phyloP scores from a whole-genome alignment of 306 rosid genomes.

The Cicer bijugum region DNA sequence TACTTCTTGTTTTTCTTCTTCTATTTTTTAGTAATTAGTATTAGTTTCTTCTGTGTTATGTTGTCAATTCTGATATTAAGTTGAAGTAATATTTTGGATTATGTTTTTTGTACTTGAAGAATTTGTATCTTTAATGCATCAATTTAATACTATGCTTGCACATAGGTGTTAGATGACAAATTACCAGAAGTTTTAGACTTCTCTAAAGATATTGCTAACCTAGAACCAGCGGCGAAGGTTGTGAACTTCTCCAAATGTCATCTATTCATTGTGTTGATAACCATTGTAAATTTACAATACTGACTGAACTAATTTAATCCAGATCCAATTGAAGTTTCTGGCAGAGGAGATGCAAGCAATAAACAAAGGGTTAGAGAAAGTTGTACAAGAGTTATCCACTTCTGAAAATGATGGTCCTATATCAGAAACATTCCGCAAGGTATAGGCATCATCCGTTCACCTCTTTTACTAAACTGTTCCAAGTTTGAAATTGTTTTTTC shows the following conservation, averaged over 20 bases:
- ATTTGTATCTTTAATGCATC: slow-evolving; percentile 32
- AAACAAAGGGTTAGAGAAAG: slow-evolving; percentile 91
- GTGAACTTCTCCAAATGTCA: slow-evolving; percentile 56
- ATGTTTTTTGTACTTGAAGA: slow-evolving; percentile 35
- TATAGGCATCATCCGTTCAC: slow-evolving; percentile 41
- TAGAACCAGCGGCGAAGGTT: slow-evolving; percentile 91
- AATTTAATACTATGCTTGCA: slow-evolving; percentile 35
- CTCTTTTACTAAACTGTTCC: background rate
- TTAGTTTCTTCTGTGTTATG: slow-evolving; percentile 9
- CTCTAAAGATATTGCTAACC: slow-evolving; percentile 71
- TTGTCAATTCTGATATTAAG: slow-evolving; percentile 29
- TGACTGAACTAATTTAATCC: slow-evolving; percentile 41
- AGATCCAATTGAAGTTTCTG: slow-evolving; percentile 84
- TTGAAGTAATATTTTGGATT: slow-evolving; percentile 26
- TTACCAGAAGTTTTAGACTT: slow-evolving; percentile 88
- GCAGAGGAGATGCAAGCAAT: slow-evolving; percentile 97
- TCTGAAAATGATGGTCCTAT: slow-evolving; percentile 87
- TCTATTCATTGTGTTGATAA: slow-evolving; percentile 35
- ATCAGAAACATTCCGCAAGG: slow-evolving; percentile 75
- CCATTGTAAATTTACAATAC: slow-evolving; percentile 30
- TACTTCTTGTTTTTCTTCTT: background rate
- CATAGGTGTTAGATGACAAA: slow-evolving; percentile 75
- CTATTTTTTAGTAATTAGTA: background rate
- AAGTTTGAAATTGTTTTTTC: slow-evolving; percentile 21
- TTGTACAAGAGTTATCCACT: slow-evolving; percentile 74